Evolutionary conservation across 2,329 filamentous ascomycete species (phyloP), one percentile per base, ranked within the genome.

Genomic region (Neodidymelliopsis sp.): DNA sequence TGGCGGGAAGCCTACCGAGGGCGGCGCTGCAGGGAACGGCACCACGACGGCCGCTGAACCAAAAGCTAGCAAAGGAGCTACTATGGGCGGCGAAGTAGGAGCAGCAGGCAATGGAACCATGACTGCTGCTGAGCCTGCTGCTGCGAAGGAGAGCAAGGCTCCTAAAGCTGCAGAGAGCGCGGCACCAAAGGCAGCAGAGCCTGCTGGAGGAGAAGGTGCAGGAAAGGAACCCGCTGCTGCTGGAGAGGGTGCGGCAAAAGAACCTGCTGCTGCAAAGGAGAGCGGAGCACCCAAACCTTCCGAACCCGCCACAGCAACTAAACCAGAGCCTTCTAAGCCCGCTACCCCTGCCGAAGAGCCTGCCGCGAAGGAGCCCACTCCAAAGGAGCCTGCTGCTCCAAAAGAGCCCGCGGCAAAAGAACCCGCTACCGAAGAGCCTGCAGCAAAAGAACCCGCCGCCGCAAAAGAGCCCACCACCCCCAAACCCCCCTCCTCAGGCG

Each of bases 241-340:
- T 4, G 31, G 43, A 15, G 50, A 25, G 33, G 24, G 27, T 43
- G 56, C 34, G 7, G 44, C 39, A 15, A 41, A 34, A 10, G 47
- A 48, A 24, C 50, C 56, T n/a, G 36, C 34, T n/a, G 40, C 30
- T n/a, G 31, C 31, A 3, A 44, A 44, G 10, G 41, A 40, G n/a
- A n/a, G n/a, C n/a, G n/a, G n/a, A n/a, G n/a, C n/a, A n/a, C n/a
- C n/a, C n/a, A n/a, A n/a, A n/a, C n/a, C n/a, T n/a, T n/a, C n/a
- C n/a, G 47, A 48, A 24, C 50, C 56, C 11, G 36, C 34, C 10
- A 37, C 30, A 11, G 31, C 31, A 3, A 44, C 36, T 6, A 33
- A 40, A 10, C 11, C 27, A 13, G 52, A 56, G 22, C 41, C 40
- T 18, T 47, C 44, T 20, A 45, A 48, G 20, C 43, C 50, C 23